phyloP scores from a whole-genome alignment of 116 monocot genomes.

The Thalassia testudinum region DNA sequence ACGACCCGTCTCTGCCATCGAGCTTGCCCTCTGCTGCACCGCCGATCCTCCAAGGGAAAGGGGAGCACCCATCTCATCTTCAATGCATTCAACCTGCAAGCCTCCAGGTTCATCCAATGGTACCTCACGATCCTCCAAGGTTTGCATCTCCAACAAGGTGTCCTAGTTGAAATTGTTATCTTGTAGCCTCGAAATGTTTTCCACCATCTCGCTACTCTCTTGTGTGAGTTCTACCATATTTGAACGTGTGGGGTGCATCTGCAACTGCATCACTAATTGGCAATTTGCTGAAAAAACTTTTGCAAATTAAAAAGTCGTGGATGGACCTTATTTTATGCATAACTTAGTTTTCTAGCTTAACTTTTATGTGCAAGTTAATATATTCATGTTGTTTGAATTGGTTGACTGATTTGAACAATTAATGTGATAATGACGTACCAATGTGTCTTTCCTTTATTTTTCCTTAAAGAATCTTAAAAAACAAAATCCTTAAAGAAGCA shows the following conservation, averaged over 20 bases:
- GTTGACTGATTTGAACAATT: too few species aligned
- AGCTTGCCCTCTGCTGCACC: too few species aligned
- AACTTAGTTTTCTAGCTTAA: too few species aligned
- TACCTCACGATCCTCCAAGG: constrained; percentile 16
- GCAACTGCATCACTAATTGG: constrained; percentile 9
- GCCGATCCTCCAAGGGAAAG: constrained; percentile 57
- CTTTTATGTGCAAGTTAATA: too few species aligned
- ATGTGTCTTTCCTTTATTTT: too few species aligned
- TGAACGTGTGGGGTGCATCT: constrained; percentile 1
- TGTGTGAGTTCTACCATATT: not conserved
- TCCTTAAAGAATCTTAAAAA: too few species aligned
- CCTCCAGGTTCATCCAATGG: constrained; percentile 4
- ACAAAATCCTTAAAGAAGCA: too few species aligned
- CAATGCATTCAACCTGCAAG: constrained; percentile 21
- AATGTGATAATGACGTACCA: too few species aligned
- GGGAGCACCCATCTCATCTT: constrained; percentile 38
- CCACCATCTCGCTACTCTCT: not conserved
- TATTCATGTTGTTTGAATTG: too few species aligned
- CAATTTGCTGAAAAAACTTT: constrained; percentile 84
- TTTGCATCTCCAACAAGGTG: constrained; percentile 36
- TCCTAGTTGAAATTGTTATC: constrained; percentile 48
- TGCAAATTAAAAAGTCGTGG: constrained; percentile 73
- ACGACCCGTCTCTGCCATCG: too few species aligned
- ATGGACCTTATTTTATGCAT: too few species aligned
- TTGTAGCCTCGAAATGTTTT: constrained; percentile 3